These are phyloP conservation scores for Chrysosphaeria jannelii DNA, from an alignment of 2,329 filamentous ascomycete genomes.

Conservation along the genomic window DNA sequence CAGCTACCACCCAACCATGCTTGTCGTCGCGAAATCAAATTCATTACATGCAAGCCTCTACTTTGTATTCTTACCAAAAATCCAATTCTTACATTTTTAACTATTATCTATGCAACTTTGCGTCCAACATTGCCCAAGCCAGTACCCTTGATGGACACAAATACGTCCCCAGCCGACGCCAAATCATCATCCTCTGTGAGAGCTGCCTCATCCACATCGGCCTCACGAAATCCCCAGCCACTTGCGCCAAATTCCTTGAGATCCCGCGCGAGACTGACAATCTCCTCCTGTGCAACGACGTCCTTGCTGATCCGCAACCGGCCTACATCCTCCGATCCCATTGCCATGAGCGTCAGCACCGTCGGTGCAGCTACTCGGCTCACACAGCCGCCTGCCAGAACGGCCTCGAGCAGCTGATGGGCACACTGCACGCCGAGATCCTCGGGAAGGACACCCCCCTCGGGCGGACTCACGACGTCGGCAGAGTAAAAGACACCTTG, in stretches of 20 bases:
- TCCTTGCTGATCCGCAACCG: conserved; percentile 55
- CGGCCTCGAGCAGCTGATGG: conserved; percentile 60
- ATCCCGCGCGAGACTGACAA: conserved; percentile 58
- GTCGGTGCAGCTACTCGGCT: conserved; percentile 40
- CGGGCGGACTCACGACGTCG: conserved; percentile 44
- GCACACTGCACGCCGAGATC: conserved; percentile 74
- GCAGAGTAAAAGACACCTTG: conserved; percentile 54
- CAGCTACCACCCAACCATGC: too few relatives aligned
- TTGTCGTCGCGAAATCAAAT: too few relatives aligned
- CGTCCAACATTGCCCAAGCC: conserved; percentile 87
- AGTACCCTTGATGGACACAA: conserved; percentile 72
- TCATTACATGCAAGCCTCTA: too few relatives aligned
- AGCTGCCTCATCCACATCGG: conserved; percentile 30
- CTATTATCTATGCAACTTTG: conserved; percentile 28
- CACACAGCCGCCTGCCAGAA: conserved; percentile 59
- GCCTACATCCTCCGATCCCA: conserved; percentile 91
- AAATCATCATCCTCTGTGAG: conserved; percentile 30
- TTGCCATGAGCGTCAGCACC: conserved; percentile 74
- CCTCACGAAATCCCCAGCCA: conserved; percentile 68
- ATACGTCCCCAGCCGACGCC: conserved; percentile 28
- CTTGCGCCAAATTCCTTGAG: conserved; percentile 67
- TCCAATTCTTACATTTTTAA: not conserved
- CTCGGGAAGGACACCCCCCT: conserved; percentile 61
- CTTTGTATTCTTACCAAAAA: conserved; percentile 1
- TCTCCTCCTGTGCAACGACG: conserved; percentile 51